Evolutionary conservation across 2,329 filamentous ascomycete genomes (phyloP).

Genomic region (Aplosporella prunicola): DNA sequence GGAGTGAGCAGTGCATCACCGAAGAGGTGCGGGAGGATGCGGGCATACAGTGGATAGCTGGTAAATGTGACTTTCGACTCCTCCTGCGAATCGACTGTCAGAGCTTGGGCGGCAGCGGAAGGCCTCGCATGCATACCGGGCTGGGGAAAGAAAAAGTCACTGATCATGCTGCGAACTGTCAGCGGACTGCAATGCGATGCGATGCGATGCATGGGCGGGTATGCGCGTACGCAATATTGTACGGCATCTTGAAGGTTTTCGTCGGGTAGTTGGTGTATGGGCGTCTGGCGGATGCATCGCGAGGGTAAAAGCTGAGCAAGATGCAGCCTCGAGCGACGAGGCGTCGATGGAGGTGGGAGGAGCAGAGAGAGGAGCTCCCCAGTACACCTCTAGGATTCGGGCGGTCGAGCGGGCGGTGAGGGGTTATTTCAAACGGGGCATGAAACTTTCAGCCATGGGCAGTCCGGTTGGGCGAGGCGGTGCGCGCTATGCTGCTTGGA

Average conservation of each 20-base stretch:
- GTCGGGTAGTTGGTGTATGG: slow-evolving; percentile 3
- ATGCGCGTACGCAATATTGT: slow-evolving; percentile 56
- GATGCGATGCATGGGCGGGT: neutral
- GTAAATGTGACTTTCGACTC: slow-evolving; percentile 97
- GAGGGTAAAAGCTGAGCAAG: too few species aligned
- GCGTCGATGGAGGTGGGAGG: too few species aligned
- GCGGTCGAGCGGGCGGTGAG: too few species aligned
- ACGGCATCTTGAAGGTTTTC: slow-evolving; percentile 44
- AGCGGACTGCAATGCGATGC: too few species aligned
- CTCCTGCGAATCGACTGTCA: slow-evolving; percentile 43
- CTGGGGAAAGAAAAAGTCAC: slow-evolving; percentile 98
- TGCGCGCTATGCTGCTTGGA: too few species aligned
- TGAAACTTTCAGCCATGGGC: too few species aligned
- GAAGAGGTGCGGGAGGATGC: neutral
- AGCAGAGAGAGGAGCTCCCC: too few species aligned
- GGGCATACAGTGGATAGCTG: slow-evolving; percentile 66
- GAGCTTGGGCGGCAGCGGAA: too few species aligned
- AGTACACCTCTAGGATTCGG: too few species aligned
- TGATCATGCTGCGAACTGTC: slow-evolving; percentile 63
- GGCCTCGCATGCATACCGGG: slow-evolving; percentile 48
- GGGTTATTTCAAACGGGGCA: too few species aligned
- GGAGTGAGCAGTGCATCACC: neutral
- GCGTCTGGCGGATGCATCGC: slow-evolving; percentile 10
- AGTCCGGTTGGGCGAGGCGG: too few species aligned
- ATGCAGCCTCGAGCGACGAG: too few species aligned